These are phyloP conservation scores for Pseudocercospora eumusae DNA, from an alignment of 2,329 filamentous ascomycete species.

Conservation along the genomic window DNA sequence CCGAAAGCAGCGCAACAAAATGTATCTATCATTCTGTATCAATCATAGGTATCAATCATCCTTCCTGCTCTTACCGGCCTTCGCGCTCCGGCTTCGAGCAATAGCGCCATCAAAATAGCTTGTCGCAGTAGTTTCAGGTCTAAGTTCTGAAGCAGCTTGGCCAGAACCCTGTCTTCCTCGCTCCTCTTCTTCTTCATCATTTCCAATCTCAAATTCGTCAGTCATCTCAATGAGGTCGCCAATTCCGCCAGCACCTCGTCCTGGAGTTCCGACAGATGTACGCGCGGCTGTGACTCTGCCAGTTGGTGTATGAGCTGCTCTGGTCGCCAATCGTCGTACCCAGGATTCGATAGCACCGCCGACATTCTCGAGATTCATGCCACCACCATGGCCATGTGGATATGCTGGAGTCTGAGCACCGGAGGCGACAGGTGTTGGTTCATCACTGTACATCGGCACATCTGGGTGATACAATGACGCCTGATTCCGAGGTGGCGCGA, in stretches of 20 bases:
- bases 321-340: slow-evolving; percentile 77
- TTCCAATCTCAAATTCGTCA: slow-evolving; percentile 55
- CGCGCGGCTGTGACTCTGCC: slow-evolving; percentile 24
- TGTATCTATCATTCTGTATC: neutral
- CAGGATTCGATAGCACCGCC: slow-evolving; percentile 87
- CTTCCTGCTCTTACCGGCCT: slow-evolving; percentile 35
- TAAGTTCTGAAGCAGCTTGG: slow-evolving; percentile 17
- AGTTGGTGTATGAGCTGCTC: slow-evolving; percentile 43
- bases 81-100: slow-evolving; percentile 26
- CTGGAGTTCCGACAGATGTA: slow-evolving; percentile 37
- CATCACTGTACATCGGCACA: slow-evolving; percentile 56
- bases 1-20: neutral
- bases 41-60: slow-evolving; percentile 33
- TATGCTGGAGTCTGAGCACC: slow-evolving; percentile 35
- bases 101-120: slow-evolving; percentile 33
- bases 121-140: slow-evolving; percentile 30
- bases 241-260: slow-evolving; percentile 47
- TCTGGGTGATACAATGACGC: slow-evolving; percentile 57
- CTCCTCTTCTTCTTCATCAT: slow-evolving; percentile 36
- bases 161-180: slow-evolving; percentile 35
- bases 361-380: slow-evolving; percentile 70
- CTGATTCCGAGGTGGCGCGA: slow-evolving; percentile 65
- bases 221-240: slow-evolving; percentile 72
- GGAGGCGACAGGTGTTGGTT: slow-evolving; percentile 29
- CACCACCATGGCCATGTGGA: slow-evolving; percentile 28